phyloP scores from a whole-genome alignment of 768 basidiomycete species.

The Coprinellus aureogranulatus region DNA sequence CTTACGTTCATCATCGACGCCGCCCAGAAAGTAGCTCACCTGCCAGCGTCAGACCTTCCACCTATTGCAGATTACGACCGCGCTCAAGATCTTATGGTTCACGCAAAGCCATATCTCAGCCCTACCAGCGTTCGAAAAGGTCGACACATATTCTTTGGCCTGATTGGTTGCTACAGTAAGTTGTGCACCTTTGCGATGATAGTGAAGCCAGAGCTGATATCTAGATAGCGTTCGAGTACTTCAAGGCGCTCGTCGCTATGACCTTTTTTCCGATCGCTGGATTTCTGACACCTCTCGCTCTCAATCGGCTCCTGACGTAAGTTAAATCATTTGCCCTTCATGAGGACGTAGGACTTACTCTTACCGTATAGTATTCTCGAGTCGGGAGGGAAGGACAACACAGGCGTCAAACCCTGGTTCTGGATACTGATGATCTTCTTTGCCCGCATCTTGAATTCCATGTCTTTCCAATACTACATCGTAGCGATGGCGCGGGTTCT shows the following conservation, averaged over 20 bases:
- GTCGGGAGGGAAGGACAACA: conserved; percentile 11
- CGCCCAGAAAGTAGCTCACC: conserved; percentile 45
- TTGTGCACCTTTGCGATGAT: background rate
- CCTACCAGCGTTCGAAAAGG: conserved; percentile 36
- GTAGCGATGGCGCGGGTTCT: conserved; percentile 45
- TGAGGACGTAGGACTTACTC: background rate
- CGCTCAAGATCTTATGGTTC: conserved; percentile 24
- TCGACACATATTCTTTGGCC: conserved; percentile 45
- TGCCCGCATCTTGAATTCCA: conserved; percentile 1
- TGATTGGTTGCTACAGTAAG: conserved; percentile 37
- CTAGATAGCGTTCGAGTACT: conserved; percentile 30
- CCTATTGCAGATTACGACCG: conserved; percentile 64
- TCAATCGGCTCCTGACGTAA: conserved; percentile 40
- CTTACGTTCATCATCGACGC: conserved; percentile 51
- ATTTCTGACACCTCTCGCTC: conserved; percentile 38
- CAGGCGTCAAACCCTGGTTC: conserved; percentile 13
- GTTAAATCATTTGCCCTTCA: background rate
- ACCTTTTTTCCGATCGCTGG: conserved; percentile 24
- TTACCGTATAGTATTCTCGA: conserved; percentile 20
- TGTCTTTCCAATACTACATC: conserved; percentile 31
- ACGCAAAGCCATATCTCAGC: conserved; percentile 34
- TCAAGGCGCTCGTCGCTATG: conserved; percentile 20
- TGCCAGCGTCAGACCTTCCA: conserved; percentile 54
- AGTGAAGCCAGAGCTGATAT: background rate
- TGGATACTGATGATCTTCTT: conserved; percentile 13